Evolutionary conservation across 1,284 basidiomycete species (phyloP).

Genomic region (Agaricales sp.): DNA sequence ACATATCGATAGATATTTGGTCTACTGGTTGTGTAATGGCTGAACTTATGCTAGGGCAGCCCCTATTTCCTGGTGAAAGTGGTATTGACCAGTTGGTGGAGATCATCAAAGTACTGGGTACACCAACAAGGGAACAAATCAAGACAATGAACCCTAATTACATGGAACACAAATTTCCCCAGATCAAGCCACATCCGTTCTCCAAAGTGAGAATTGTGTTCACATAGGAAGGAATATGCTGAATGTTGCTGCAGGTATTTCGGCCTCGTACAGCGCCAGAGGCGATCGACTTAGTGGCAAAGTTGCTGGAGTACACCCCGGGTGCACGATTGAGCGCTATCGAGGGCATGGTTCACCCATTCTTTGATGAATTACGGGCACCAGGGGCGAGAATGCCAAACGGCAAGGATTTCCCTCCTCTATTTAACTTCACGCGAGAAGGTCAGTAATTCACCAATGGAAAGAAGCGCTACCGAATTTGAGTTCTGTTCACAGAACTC

Average conservation of each 20-base stretch:
- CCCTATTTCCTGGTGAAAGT: slow-evolving; percentile 97
- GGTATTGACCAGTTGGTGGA: slow-evolving; percentile 99
- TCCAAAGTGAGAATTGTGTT: slow-evolving; percentile 72
- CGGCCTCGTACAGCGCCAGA: slow-evolving; percentile 93
- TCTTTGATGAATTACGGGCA: slow-evolving; percentile 93
- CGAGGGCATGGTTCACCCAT: slow-evolving; percentile 91
- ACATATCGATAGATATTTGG: slow-evolving; percentile 76
- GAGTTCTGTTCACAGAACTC: too few relatives aligned
- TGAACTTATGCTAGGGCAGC: slow-evolving; percentile 98
- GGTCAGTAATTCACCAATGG: slow-evolving; percentile 44
- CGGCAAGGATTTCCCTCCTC: slow-evolving; percentile 87
- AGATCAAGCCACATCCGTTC: slow-evolving; percentile 97
- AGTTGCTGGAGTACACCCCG: slow-evolving; percentile 95
- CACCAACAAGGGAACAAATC: slow-evolving; percentile 97
- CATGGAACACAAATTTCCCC: slow-evolving; percentile 99
- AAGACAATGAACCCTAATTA: slow-evolving; percentile 99
- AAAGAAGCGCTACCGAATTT: too few relatives aligned
- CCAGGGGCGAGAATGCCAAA: slow-evolving; percentile 93
- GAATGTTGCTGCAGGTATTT: slow-evolving; percentile 66
- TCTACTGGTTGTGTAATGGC: slow-evolving; percentile 99
- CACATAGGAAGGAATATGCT: neutral
- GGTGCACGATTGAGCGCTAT: slow-evolving; percentile 85
- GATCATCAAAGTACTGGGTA: slow-evolving; percentile 99
- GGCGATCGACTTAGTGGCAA: slow-evolving; percentile 93
- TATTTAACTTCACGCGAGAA: slow-evolving; percentile 97